These are phyloP conservation scores for Fusarium chaquense DNA, from an alignment of 2,329 filamentous ascomycete species.

Conservation along the genomic window DNA sequence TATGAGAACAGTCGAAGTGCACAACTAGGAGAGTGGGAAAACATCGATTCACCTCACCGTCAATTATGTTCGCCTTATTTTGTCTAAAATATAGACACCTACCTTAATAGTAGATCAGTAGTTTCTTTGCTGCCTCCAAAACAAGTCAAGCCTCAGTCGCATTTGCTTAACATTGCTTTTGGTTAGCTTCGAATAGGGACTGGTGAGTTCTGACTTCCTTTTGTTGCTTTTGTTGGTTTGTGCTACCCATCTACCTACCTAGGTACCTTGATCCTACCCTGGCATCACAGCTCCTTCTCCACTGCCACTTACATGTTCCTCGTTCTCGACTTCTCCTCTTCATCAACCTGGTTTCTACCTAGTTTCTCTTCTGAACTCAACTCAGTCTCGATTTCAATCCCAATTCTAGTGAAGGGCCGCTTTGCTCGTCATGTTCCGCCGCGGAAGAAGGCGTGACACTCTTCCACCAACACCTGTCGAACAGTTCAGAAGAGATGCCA, in stretches of 20 bases:
- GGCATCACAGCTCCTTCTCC: neutral
- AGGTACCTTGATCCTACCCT: neutral
- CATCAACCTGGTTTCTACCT: neutral
- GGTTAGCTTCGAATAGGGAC: neutral
- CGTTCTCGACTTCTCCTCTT: neutral
- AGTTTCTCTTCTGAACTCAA: neutral
- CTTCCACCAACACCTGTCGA: neutral
- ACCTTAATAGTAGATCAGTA: neutral
- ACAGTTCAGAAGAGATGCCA: neutral
- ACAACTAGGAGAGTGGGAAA: neutral
- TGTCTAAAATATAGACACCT: neutral
- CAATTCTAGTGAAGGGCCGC: neutral
- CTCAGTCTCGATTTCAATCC: neutral
- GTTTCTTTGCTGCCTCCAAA: neutral
- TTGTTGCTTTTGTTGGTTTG: neutral
- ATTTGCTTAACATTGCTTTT: neutral
- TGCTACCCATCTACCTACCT: neutral
- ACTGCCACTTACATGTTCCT: neutral
- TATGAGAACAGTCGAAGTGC: neutral
- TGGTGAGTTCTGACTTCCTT: neutral
- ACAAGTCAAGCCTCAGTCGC: neutral
- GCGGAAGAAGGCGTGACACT: neutral
- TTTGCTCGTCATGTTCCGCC: neutral
- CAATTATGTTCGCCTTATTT: neutral
- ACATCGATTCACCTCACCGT: neutral